These are phyloP conservation scores for Yarrowia sp. DNA, from an alignment of 805 yeast genomes.

Conservation along the genomic window DNA sequence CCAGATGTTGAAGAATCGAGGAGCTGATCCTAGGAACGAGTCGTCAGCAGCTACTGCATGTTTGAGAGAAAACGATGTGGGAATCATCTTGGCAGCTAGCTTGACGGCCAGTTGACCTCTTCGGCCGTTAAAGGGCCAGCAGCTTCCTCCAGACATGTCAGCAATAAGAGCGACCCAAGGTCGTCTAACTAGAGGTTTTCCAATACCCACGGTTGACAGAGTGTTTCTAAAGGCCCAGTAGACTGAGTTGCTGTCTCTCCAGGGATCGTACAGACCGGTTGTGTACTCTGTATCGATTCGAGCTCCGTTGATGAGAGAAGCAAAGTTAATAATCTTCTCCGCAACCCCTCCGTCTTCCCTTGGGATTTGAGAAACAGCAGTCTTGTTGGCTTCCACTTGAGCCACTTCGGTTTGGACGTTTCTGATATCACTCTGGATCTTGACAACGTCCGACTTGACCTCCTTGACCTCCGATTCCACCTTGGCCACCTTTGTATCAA, in stretches of 20 bases:
- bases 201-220: slow-evolving; percentile 41
- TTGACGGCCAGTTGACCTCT: slow-evolving; percentile 46
- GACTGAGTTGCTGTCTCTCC: slow-evolving; percentile 34
- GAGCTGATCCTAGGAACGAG: slow-evolving; percentile 44
- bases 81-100: slow-evolving; percentile 43
- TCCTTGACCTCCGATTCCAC: neutral
- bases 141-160: slow-evolving; percentile 45
- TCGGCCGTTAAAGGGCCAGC: slow-evolving; percentile 50
- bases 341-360: neutral
- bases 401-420: slow-evolving; percentile 7
- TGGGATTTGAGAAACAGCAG: neutral
- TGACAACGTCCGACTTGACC: neutral
- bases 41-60: slow-evolving; percentile 42
- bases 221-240: slow-evolving; percentile 37
- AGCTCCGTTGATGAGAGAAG: slow-evolving; percentile 45
- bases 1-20: slow-evolving; percentile 48
- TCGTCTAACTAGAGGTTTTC: slow-evolving; percentile 38
- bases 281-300: slow-evolving; percentile 44
- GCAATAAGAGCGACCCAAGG: slow-evolving; percentile 43
- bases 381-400: slow-evolving; percentile 25
- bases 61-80: slow-evolving; percentile 45
- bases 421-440: neutral
- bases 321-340: slow-evolving; percentile 42
- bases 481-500: neutral
- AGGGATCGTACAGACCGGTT: slow-evolving; percentile 42